A percentile compares a stretch with the other conserved stretches of the same genome.
Conservation (phyloP, 768 basidiomycete genomes). For the Hortiboletus flavorubellus region DNA sequence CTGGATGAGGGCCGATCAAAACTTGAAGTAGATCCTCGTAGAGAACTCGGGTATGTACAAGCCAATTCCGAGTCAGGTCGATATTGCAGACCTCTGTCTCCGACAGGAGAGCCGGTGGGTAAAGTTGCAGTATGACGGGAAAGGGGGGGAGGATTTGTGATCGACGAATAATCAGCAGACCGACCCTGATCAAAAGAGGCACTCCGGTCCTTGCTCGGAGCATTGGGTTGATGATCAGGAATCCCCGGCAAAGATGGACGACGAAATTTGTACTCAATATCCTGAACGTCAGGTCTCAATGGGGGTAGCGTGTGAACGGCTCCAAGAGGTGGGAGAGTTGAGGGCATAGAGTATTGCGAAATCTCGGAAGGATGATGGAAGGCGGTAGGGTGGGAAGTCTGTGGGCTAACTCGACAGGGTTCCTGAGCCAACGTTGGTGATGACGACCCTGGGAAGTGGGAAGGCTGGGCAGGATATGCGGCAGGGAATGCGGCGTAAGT, state of each 20-base stretch:
- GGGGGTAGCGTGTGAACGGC: constrained; percentile 26
- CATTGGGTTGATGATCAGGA: constrained; percentile 7
- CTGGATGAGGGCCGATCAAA: constrained; percentile 20
- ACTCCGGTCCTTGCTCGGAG: constrained; percentile 13
- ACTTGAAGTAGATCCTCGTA: constrained; percentile 19
- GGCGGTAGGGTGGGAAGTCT: constrained; percentile 20
- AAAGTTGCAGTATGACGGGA: constrained; percentile 4
- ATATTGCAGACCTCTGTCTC: constrained; percentile 12
- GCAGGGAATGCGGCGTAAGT: constrained; percentile 43
- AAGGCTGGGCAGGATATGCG: constrained; percentile 28
- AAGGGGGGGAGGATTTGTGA: background rate
- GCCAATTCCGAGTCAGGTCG: constrained; percentile 7
- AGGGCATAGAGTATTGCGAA: constrained; percentile 28
- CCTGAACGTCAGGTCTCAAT: constrained; percentile 23
- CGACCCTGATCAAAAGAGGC: constrained; percentile 13
- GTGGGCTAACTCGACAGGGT: constrained; percentile 20
- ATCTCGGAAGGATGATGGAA: constrained; percentile 23
- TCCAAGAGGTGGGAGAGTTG: constrained; percentile 23
- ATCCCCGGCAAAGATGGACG: constrained; percentile 28
- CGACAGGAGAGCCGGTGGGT: constrained; percentile 1
- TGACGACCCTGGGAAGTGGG: constrained; percentile 24
- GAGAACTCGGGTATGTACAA: constrained; percentile 16
- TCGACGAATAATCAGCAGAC: constrained; percentile 9
- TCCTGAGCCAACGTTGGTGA: constrained; percentile 24
- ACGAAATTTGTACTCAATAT: constrained; percentile 31